Conservation (phyloP, 1,284 basidiomycete species). For the Tremellales sp. region DNA sequence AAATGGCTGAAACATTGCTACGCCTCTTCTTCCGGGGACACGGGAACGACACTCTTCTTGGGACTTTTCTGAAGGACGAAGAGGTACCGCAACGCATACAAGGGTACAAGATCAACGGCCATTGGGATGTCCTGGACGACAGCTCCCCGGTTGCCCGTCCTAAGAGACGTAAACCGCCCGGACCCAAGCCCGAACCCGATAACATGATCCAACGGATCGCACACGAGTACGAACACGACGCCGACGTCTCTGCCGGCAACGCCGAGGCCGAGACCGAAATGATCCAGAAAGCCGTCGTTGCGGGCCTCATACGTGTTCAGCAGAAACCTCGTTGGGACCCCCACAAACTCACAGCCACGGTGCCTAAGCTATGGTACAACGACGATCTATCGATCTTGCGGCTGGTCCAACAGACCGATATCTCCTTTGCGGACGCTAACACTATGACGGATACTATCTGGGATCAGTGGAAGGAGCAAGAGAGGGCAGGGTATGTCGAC, state of each 20-base stretch:
- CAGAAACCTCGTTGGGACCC: background rate
- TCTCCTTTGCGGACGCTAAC: background rate
- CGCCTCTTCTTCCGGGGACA: background rate
- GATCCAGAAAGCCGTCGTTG: background rate
- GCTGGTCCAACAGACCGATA: background rate
- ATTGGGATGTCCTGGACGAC: background rate
- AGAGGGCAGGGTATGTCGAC: background rate
- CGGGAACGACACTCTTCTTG: background rate
- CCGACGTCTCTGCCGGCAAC: too few species aligned
- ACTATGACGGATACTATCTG: background rate
- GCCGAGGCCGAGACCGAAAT: background rate
- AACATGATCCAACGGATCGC: background rate
- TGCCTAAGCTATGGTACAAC: background rate
- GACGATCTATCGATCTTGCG: background rate
- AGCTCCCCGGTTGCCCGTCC: background rate
- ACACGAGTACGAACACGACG: background rate
- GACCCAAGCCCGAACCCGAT: background rate
- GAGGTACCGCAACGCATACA: background rate
- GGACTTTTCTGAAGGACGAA: background rate
- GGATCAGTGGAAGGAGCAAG: background rate
- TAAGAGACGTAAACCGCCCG: background rate
- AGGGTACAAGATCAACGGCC: background rate
- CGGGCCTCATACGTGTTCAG: background rate
- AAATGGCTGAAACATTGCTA: background rate
- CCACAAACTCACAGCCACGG: background rate